Evolutionary conservation across 2,329 filamentous ascomycete genomes (phyloP), one percentile per base, ranked within the genome.

Genomic region (Emericellopsis atlantica): DNA sequence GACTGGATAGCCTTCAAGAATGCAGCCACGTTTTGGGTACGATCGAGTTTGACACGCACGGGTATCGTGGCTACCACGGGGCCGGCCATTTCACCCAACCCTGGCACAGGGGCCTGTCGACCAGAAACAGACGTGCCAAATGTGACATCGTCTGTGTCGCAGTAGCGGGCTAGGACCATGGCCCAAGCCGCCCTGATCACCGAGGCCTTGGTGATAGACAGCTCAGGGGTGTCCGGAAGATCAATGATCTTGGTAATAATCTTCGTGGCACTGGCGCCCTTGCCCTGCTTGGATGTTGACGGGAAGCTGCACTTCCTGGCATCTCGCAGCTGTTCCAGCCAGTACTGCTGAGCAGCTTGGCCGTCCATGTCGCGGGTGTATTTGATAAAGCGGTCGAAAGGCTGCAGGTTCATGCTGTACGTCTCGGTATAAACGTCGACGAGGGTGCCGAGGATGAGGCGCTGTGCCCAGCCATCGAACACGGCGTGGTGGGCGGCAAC

Each of bases 381-480:
- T 23, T 38, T 6, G 16, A 42, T 42, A 16, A 42, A 42, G 6
- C 29, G 6, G 15, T 7, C 35, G 32, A 29, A 42, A 10, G 35
- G 36, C 18, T 32, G 12, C 16, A 37, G 15, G 11, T 16, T 15
- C 16, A 23, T 6, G 22, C 21, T 10, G 26, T 10, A 14, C 14
- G 2, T 24, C 5, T 54, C 40, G 11, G 35, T 36, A 21, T 49
- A 49, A 7, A 42, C 42, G 11, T 34, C 34, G 14, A 35, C 23
- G 10, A 41, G 40, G 21, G 24, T 15, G 11, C 16, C 12, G 9
- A 51, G 43, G 10, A 53, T 45, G 4, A 69, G 49, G 4, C 61
- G 60, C 60, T 68, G 63, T 1, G 61, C 65, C 64, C 68, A 70
- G 11, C 69, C 69, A 37, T 74, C 70, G 42, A 72, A 74, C 1